Evolutionary conservation across 2,329 filamentous ascomycete species (phyloP), one percentile per base, ranked within the genome.

Genomic region (Ceratocystis harringtonii): DNA sequence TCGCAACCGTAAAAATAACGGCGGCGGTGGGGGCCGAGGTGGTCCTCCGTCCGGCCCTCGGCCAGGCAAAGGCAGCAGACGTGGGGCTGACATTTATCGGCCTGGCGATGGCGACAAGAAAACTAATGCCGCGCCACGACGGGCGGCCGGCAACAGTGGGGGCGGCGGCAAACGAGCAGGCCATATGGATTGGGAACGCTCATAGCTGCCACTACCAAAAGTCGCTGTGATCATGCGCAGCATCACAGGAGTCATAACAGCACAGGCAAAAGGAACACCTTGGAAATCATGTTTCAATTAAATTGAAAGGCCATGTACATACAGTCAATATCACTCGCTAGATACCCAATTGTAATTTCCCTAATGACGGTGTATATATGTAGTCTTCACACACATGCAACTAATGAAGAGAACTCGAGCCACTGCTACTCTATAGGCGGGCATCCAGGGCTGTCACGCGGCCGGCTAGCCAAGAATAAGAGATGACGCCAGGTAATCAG

Each of bases 21-120:
- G 68, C 68, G 75, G 48, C 73, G 74, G 48, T 57, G 19, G 45
- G 6, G 45, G 43, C 19, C 32, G 63, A 15, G 36, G n/a, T 10
- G 28, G 41, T 12, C 30, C 22, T 61, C 32, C 48, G 12, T 36
- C 45, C 7, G 32, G 43, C 15, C 55, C 55, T 25, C 22, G 44
- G 5, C 3, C 7, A 52, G 48, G 48, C 19, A 52, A 36, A 58
- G 48, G 52, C 15, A 52, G 22, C 19, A 60, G 50, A 15, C 19
- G 45, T 3, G 36, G 48, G 55, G 64, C 30, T 10, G 64, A 65
- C 30, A 17, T 55, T 25, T 62, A 65, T 43, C 50, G 64, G 15
- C 64, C 57, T 32, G 58, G 60, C 19, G 62, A 60, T 12, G 30
- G 55, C 17, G 19, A 62, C 25, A 48, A 22, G 30, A 45, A 17